Percentiles rank a stretch among this genome's conserved stretches.
Evolutionary conservation across 441 rosid species (phyloP).

Genomic region (Eutrema salsugineum): DNA sequence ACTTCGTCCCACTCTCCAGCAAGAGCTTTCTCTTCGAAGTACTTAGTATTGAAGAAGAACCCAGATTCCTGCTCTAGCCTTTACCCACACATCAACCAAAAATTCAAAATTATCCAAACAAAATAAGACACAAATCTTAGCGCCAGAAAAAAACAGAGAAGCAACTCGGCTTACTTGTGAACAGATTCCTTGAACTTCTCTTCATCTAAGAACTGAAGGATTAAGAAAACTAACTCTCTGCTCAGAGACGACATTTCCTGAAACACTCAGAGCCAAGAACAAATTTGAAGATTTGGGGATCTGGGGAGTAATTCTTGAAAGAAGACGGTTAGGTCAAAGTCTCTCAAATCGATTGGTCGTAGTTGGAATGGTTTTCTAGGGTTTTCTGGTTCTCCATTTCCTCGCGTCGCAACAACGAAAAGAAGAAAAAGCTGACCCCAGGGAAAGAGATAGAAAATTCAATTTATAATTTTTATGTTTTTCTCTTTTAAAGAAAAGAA

Average conservation of each 20-base stretch:
- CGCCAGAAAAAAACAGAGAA: not conserved
- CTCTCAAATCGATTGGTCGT: conserved; percentile 7
- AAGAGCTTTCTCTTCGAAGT: conserved; percentile 88
- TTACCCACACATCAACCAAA: conserved; percentile 4
- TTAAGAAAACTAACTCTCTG: conserved; percentile 44
- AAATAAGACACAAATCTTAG: not conserved
- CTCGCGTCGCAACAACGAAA: conserved; percentile 26
- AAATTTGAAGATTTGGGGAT: not conserved
- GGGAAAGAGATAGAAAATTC: conserved; percentile 23
- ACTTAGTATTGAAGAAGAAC: conserved; percentile 84
- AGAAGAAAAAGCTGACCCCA: conserved; percentile 23
- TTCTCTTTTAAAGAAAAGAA: not conserved
- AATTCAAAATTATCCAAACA: not conserved
- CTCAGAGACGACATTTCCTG: conserved; percentile 44
- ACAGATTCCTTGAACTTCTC: conserved; percentile 33
- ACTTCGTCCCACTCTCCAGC: conserved; percentile 97
- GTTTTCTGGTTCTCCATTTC: conserved; percentile 37
- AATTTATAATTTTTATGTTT: conserved; percentile 1
- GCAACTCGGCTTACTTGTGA: conserved; percentile 36
- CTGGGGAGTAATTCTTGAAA: conserved; percentile 8
- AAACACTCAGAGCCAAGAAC: not conserved
- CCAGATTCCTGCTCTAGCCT: conserved; percentile 96
- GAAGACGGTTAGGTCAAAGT: not conserved
- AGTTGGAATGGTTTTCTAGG: conserved; percentile 37
- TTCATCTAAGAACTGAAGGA: conserved; percentile 48